Evolutionary conservation across 345 rosid species (phyloP), one percentile per base, ranked within the genome.

Genomic region (Salix dunnii): DNA sequence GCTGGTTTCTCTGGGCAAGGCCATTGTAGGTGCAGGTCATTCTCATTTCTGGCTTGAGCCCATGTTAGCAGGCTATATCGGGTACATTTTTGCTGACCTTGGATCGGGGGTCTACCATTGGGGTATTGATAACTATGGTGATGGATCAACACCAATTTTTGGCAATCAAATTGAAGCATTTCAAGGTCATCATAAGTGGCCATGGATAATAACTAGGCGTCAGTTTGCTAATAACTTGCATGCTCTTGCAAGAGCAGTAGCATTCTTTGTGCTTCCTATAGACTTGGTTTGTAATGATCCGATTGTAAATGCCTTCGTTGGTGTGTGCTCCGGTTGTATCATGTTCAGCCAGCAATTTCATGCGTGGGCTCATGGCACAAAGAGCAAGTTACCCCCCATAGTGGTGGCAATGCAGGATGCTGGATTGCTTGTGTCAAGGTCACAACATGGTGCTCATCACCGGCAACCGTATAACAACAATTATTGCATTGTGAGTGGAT

Each of bases 321-420:
- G 86, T 70, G 17, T 83, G 4, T 89, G 79, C 81, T 77, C 97
- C 0, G 91, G 92, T 23, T 92, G 92, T 87, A 87, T 92, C 55
- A 89, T 91, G 97, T 89, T 93, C 42, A 91, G 99, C 91, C 99
- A 91, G 80, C 97, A 90, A 73, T 91, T 91, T 46, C 99, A 95
- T 82, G 89, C 94, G n/a, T 95, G 97, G 99, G 97, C 97, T 68
- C 97, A 93, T 33, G 82, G 96, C 76, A 93, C 94, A 23, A 95
- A 89, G 87, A 90, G 97, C 89, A 90, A 86, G 87, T 77, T 95
- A 62, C 97, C 97, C 0, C 85, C 88, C 5, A 23, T 74, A 2
- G 96, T 91, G 61, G 92, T 88, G 78, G 84, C 86, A 0, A 53
- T 93, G 85, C 99, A 95, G 77, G 97, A 90, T 38, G 84, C 78